These are phyloP conservation scores for Phytopythium ostracodes DNA, from an alignment of 352 stramenopile genomes.

Conservation along the genomic window DNA sequence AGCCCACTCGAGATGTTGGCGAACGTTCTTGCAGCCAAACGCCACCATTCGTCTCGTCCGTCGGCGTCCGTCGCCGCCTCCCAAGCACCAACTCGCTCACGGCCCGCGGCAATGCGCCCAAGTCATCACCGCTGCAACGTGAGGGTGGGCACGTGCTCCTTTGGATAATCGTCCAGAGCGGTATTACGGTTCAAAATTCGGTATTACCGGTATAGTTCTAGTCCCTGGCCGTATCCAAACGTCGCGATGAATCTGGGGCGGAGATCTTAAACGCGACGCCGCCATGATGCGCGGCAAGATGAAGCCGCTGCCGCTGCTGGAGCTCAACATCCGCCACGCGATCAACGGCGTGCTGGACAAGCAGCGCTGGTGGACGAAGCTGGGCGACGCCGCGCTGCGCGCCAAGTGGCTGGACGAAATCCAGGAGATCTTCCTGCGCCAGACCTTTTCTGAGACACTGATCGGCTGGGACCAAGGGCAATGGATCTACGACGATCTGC, in stretches of 20 bases:
- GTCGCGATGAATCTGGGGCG: not conserved
- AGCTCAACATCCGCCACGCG: conserved; percentile 26
- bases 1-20: not conserved
- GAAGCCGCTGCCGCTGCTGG: conserved; percentile 24
- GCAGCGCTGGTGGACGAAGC: conserved; percentile 37
- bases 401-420: conserved; percentile 33
- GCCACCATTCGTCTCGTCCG: conserved; percentile 1
- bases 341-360: conserved; percentile 41
- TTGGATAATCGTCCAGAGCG: not conserved
- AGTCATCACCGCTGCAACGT: not conserved
- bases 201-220: not conserved
- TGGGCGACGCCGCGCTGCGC: conserved; percentile 18
- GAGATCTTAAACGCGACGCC: not conserved
- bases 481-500: conserved; percentile 7
- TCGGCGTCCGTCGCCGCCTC: not conserved
- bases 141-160: not conserved
- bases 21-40: not conserved
- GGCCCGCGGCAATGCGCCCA: not conserved
- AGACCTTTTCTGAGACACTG: conserved; percentile 22
- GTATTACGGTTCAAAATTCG: not conserved
- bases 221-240: not conserved
- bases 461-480: conserved; percentile 11
- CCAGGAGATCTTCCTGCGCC: conserved; percentile 17
- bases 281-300: not conserved
- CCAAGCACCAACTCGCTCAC: conserved; percentile 1